Conservation (phyloP, 768 basidiomycete species). For the Tricholoma matsutake region DNA sequence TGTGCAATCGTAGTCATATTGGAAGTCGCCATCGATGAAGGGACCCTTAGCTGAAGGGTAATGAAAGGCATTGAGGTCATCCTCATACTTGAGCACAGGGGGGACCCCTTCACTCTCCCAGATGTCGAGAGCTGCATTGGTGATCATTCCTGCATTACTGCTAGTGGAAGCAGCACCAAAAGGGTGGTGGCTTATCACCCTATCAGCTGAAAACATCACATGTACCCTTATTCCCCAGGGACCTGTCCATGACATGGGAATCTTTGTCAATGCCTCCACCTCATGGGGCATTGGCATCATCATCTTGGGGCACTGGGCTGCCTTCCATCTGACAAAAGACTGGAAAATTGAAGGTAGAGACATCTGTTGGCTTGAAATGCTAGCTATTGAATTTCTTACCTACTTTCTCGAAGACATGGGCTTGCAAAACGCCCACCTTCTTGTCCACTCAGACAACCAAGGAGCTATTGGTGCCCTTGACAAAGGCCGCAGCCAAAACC, state of each 20-base stretch:
- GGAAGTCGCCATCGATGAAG: slow-evolving; percentile 5
- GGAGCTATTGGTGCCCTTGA: slow-evolving; percentile 26
- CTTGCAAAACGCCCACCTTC: slow-evolving; percentile 9
- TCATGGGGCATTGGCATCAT: too few relatives aligned
- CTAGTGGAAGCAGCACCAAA: slow-evolving; percentile 27
- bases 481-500: slow-evolving; percentile 21
- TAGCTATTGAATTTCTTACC: too few relatives aligned
- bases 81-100: slow-evolving; percentile 23
- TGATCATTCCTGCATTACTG: slow-evolving; percentile 30
- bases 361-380: too few relatives aligned
- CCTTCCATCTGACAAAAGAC: too few relatives aligned
- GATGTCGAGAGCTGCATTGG: slow-evolving; percentile 26
- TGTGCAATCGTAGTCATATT: slow-evolving; percentile 17
- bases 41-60: slow-evolving; percentile 10
- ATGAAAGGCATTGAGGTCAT: slow-evolving; percentile 21
- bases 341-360: too few relatives aligned
- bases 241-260: too few relatives aligned
- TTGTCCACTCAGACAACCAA: slow-evolving; percentile 26
- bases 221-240: too few relatives aligned
- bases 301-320: too few relatives aligned
- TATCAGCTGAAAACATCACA: too few relatives aligned
- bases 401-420: too few relatives aligned
- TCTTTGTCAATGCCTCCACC: too few relatives aligned
- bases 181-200: slow-evolving; percentile 10
- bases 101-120: slow-evolving; percentile 16